These are phyloP conservation scores for Trichophyton benhamiae DNA, from an alignment of 2,329 filamentous ascomycete genomes.

Conservation along the genomic window DNA sequence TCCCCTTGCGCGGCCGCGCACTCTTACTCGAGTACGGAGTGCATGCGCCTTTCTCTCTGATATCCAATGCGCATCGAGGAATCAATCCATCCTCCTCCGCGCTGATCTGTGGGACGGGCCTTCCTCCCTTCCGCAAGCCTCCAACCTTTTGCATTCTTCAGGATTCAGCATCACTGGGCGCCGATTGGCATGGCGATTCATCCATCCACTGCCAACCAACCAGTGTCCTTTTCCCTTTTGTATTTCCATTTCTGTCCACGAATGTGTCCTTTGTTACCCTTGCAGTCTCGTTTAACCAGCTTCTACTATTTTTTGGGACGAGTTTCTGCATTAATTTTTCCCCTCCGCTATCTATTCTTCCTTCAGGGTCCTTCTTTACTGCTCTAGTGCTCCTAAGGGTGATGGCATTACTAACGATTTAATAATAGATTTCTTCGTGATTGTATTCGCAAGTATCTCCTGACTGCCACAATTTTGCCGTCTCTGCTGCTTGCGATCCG, in stretches of 20 bases:
- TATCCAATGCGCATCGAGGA: neutral
- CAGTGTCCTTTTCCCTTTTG: neutral
- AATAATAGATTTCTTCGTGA: slow-evolving; percentile 32
- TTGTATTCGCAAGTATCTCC: slow-evolving; percentile 46
- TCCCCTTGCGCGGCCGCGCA: neutral
- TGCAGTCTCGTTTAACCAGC: slow-evolving; percentile 1
- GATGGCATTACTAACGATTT: slow-evolving; percentile 6
- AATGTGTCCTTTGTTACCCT: slow-evolving; percentile 2
- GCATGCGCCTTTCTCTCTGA: neutral
- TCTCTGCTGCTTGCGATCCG: slow-evolving; percentile 50
- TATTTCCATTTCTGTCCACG: neutral
- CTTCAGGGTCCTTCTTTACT: neutral
- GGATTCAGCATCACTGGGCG: slow-evolving; percentile 4
- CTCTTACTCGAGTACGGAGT: neutral
- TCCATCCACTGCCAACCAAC: neutral
- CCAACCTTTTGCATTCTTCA: slow-evolving; percentile 9
- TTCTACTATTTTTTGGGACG: neutral
- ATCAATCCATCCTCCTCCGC: slow-evolving; percentile 4
- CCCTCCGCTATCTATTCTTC: neutral
- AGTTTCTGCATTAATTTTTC: slow-evolving; percentile 3
- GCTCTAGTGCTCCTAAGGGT: neutral
- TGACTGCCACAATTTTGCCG: slow-evolving; percentile 54
- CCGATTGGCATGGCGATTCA: neutral
- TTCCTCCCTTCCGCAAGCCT: slow-evolving; percentile 15
- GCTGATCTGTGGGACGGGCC: slow-evolving; percentile 15